Evolutionary conservation across 208 protist species (phyloP).

Genomic region (Wallacemonas rigidus): DNA sequence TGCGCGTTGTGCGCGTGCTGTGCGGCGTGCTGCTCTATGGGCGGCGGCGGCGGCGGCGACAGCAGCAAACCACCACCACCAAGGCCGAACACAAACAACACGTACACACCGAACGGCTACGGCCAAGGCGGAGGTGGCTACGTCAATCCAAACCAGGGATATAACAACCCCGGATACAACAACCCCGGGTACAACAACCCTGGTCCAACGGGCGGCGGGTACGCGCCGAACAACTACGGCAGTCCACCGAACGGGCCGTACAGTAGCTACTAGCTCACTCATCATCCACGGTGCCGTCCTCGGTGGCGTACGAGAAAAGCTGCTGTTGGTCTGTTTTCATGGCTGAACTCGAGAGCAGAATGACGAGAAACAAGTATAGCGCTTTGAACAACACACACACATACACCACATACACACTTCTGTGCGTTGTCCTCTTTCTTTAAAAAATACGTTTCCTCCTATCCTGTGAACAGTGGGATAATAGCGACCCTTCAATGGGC

Average conservation of each 20-base stretch:
- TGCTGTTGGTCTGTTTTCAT: too few species aligned
- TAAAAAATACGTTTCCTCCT: too few species aligned
- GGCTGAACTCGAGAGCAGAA: too few species aligned
- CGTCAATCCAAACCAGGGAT: not conserved
- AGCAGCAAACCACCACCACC: constrained; percentile 3
- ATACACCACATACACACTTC: too few species aligned
- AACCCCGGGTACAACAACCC: not conserved
- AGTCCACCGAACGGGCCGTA: not conserved
- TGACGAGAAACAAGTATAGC: too few species aligned
- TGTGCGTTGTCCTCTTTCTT: too few species aligned
- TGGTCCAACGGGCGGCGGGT: not conserved
- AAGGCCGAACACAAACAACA: constrained; percentile 16
- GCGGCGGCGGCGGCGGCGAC: not conserved
- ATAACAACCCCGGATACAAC: constrained; percentile 1
- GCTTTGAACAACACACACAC: too few species aligned
- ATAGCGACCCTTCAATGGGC: too few species aligned
- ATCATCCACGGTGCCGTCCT: too few species aligned
- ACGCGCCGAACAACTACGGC: constrained; percentile 16
- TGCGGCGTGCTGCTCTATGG: constrained; percentile 21
- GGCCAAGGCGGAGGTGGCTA: constrained; percentile 9
- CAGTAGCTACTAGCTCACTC: not conserved
- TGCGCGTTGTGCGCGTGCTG: constrained; percentile 24
- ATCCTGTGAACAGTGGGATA: too few species aligned
- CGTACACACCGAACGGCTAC: constrained; percentile 16
- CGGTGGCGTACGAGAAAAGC: too few species aligned